A percentile compares a stretch with the other conserved stretches of the same genome.
Evolutionary conservation across 1,139 yeast species (phyloP).

Genomic region (Kodamaea anthophila): DNA sequence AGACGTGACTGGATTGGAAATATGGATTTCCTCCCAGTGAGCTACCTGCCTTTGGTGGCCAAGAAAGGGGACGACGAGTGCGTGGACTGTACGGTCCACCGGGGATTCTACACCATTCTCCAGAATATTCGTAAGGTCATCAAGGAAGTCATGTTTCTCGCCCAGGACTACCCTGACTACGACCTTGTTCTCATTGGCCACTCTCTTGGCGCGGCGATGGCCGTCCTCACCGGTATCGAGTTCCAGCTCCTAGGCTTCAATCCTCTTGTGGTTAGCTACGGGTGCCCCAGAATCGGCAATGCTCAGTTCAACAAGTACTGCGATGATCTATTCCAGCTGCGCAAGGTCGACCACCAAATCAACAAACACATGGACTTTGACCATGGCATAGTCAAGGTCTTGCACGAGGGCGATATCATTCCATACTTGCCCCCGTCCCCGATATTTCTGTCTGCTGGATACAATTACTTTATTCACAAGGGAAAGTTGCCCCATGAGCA

Average conservation of each 20-base stretch:
- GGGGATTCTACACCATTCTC: constrained; percentile 48
- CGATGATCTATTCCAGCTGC: constrained; percentile 42
- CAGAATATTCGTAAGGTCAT: constrained; percentile 31
- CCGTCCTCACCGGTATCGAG: constrained; percentile 56
- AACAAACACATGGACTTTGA: constrained; percentile 13
- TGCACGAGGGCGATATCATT: constrained; percentile 51
- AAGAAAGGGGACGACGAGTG: constrained; percentile 21
- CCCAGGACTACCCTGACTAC: constrained; percentile 37
- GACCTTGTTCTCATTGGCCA: constrained; percentile 56
- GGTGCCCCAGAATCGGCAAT: constrained; percentile 61
- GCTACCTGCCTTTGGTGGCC: constrained; percentile 25
- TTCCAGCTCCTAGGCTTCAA: constrained; percentile 43
- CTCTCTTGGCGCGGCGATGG: constrained; percentile 69
- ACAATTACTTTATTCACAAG: constrained; percentile 41
- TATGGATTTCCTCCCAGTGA: constrained; percentile 37
- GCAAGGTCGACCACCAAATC: constrained; percentile 14
- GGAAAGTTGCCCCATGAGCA: constrained; percentile 40
- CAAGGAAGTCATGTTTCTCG: constrained; percentile 25
- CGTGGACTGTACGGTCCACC: constrained; percentile 49
- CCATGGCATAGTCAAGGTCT: constrained; percentile 42
- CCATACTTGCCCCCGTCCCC: constrained; percentile 53
- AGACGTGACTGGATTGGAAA: constrained; percentile 53
- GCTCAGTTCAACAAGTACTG: constrained; percentile 42
- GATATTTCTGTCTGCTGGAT: constrained; percentile 42
- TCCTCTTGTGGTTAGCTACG: constrained; percentile 53